Evolutionary conservation across 2,329 filamentous ascomycete genomes (phyloP), one percentile per base, ranked within the genome.

Genomic region (Cladosporium colombiae): DNA sequence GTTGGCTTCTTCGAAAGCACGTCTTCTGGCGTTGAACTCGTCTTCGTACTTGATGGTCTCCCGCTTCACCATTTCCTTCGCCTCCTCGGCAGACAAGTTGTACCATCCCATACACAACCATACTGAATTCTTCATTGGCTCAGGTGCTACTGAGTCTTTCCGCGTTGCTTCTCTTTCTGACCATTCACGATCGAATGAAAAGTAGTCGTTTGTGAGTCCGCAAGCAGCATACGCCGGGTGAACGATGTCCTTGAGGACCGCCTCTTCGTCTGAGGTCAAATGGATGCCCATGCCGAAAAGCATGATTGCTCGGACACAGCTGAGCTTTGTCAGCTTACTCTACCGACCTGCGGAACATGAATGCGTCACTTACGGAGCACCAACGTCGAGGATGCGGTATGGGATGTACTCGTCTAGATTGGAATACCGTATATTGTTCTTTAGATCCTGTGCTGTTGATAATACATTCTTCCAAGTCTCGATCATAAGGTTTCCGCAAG

Each of bases 81-180:
- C 56, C 8, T 58, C 56, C 8, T 3, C 4, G 16, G 21, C 31
- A 18, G 33, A 37, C 35, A 58, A n/a, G 14, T 23, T 58, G 35
- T 58, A 35, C 56, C 56, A 58, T 27, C 35, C 56, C 56, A 44
- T 44, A 13, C 56, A 58, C 14, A 58, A 13, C 56, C 56, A 58
- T 13, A 58, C 35, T 27, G 33, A 14, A 7, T 58, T 58, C 18
- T 27, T 44, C 56, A 58, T 58, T 8, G 56, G 56, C 35, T 58
- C 53, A 6, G 29, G n/a, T 14, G 37, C 35, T 40, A 44, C 31
- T 14, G 29, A 33, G 29, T 57, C 53, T 18, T 21, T 57, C 3
- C 53, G 21, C 8, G 18, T 13, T n/a, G 31, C 29, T 37, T 57
- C 53, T 18, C 56, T 40, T 29, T 58, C 56, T 13, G 56, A 40